These are phyloP conservation scores for Trichoderma polysporum DNA, from an alignment of 2,329 filamentous ascomycete species.

Conservation along the genomic window DNA sequence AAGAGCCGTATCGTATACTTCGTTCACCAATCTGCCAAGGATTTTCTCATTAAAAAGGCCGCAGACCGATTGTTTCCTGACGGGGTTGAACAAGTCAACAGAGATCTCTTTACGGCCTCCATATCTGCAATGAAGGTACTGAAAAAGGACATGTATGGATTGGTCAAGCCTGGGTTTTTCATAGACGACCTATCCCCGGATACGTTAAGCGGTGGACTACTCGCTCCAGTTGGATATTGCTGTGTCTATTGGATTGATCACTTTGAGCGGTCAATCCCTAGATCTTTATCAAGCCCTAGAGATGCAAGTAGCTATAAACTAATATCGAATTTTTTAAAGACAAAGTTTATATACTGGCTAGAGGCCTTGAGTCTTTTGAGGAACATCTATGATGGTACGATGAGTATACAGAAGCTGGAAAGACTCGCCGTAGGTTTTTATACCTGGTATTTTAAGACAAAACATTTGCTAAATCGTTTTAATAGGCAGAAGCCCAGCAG, in stretches of 20 bases:
- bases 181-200: not conserved
- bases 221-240: not conserved
- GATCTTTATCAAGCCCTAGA: too few species aligned
- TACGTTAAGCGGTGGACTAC: not conserved
- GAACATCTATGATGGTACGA: not conserved
- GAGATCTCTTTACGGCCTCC: not conserved
- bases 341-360: not conserved
- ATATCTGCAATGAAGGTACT: not conserved
- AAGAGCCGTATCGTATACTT: constrained; percentile 35
- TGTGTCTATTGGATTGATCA: not conserved
- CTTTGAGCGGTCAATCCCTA: not conserved
- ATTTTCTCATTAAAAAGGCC: constrained; percentile 36
- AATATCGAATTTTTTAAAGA: not conserved
- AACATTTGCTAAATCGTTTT: not conserved
- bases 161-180: not conserved
- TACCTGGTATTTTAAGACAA: not conserved
- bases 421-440: not conserved
- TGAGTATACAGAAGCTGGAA: not conserved
- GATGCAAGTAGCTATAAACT: not conserved
- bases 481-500: not conserved
- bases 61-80: constrained; percentile 31
- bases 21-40: constrained; percentile 45
- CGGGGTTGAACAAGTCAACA: not conserved
- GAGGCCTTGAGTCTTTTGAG: not conserved
- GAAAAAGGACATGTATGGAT: not conserved